phyloP scores from a whole-genome alignment of 202 grass and related monocot genomes.

The Schoenoplectus tabernaemontani region DNA sequence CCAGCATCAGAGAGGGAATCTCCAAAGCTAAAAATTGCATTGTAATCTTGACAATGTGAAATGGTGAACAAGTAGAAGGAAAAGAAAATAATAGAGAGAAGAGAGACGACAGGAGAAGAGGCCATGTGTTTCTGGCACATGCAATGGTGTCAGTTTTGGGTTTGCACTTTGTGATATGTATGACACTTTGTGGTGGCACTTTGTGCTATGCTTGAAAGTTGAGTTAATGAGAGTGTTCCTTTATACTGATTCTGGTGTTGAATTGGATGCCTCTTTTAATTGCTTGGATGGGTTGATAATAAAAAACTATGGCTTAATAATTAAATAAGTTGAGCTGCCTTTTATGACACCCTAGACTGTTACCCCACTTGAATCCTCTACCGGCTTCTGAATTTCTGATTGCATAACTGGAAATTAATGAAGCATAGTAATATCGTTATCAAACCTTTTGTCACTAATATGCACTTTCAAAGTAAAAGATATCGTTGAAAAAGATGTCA shows the following conservation, averaged over 20 bases:
- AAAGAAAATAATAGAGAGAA: constrained; percentile 17
- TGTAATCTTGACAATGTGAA: constrained; percentile 35
- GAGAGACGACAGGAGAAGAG: background rate
- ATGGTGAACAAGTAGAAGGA: constrained; percentile 14
- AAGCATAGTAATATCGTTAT: background rate
- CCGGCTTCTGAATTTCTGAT: background rate
- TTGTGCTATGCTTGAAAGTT: constrained; percentile 28
- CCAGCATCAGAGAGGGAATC: constrained; percentile 95
- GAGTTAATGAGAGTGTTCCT: constrained; percentile 17
- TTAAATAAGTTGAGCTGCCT: constrained; percentile 2
- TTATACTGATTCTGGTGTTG: constrained; percentile 27
- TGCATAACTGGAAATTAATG: background rate
- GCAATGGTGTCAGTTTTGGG: constrained; percentile 12
- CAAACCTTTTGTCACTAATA: background rate
- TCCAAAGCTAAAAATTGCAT: constrained; percentile 83
- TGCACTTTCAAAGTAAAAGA: background rate
- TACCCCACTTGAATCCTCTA: constrained; percentile 1
- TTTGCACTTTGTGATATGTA: too few relatives aligned
- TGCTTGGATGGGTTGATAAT: constrained; percentile 7
- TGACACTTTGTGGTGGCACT: constrained; percentile 21
- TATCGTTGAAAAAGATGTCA: background rate
- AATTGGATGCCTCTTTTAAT: constrained; percentile 11
- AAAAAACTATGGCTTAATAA: constrained; percentile 6
- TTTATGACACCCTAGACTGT: constrained; percentile 2
- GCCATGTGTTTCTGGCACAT: constrained; percentile 16